A percentile compares a stretch with the other conserved stretches of the same genome.
Conservation (phyloP, 2,329 filamentous ascomycete genomes). For the Paraphaeosphaeria minitans region DNA sequence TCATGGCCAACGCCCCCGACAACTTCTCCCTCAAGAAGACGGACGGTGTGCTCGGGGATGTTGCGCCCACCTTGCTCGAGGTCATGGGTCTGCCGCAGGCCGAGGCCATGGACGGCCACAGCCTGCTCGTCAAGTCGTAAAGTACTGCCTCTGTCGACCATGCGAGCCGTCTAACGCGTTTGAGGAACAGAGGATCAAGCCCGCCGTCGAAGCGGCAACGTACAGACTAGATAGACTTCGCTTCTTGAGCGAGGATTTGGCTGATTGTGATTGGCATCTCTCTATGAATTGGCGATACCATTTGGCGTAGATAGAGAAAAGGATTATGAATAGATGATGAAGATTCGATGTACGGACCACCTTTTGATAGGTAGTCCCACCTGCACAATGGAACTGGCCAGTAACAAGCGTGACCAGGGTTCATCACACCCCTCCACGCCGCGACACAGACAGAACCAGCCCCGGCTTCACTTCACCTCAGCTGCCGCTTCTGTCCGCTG, state of each 20-base stretch:
- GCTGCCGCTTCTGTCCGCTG: background rate
- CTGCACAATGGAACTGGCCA: background rate
- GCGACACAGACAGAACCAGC: slow-evolving; percentile 1
- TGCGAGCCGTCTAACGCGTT: slow-evolving; percentile 3
- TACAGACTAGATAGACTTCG: slow-evolving; percentile 7
- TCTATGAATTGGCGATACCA: background rate
- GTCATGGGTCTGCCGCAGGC: slow-evolving; percentile 91
- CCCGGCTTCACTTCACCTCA: background rate
- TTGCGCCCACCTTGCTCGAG: slow-evolving; percentile 90
- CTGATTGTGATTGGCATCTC: background rate
- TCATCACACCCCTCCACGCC: slow-evolving; percentile 9
- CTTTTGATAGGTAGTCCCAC: background rate
- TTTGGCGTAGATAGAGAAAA: slow-evolving; percentile 11
- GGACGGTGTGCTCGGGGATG: slow-evolving; percentile 91
- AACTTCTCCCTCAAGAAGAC: slow-evolving; percentile 85
- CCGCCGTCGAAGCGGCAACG: slow-evolving; percentile 5
- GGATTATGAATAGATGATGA: slow-evolving; percentile 2
- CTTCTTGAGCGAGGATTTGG: background rate
- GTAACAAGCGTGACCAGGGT: slow-evolving; percentile 4
- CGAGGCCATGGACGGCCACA: slow-evolving; percentile 87
- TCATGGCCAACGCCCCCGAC: slow-evolving; percentile 95
- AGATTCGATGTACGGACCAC: background rate
- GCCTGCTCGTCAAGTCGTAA: slow-evolving; percentile 76
- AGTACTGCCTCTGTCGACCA: slow-evolving; percentile 6
- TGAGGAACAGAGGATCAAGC: slow-evolving; percentile 8